Base-by-base conservation (phyloP, 805 yeast genomes). In the Jamesozyma spencerorum region DNA sequence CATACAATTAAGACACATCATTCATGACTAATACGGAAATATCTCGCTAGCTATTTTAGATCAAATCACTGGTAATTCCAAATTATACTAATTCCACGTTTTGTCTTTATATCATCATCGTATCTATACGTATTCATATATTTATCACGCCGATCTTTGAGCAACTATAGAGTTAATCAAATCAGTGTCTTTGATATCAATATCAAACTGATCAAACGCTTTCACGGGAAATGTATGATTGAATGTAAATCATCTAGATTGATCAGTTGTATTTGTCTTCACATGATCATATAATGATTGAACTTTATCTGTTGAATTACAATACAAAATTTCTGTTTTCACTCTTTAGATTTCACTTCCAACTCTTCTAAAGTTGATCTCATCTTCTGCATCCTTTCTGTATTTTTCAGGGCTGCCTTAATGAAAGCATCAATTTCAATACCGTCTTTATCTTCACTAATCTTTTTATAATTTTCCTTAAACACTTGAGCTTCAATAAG, bases 161-260 rank as follows among this genome's bases (percentile, higher is more conserved):
- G 87, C 85, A 24, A 88, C 79, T n/a, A 85, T 95, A 2, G 97
- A 75, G 50, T 85, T 85, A 38, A 74, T 72, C 47, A 86, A 68
- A 27, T 85, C 85, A 4, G 94, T 92, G 22, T 79, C 86, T 42
- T 72, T 74, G 37, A 90, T 75, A 2, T 82, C 72, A 30, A 69
- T 56, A 10, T 64, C 66, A 34, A 69, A 64, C 42, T 82, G 77
- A 37, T 72, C 77, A 31, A 90, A 74, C 20, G 81, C 77, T 57
- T 76, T 74, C 22, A 83, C 79, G 8, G 97, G 97, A 66, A 85
- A 85, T 0, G 94, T 77, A 47, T 83, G 77, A 41, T 83, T 83
- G 45, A 88, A 70, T 4, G 74, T 70, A 62, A 84, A 88, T 4
- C 66, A 60, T 55, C 81, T 72, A 10, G 60, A 41, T 4, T 58